Conservation (phyloP, 2,329 filamentous ascomycete genomes). For the Colletotrichum trifolii region DNA sequence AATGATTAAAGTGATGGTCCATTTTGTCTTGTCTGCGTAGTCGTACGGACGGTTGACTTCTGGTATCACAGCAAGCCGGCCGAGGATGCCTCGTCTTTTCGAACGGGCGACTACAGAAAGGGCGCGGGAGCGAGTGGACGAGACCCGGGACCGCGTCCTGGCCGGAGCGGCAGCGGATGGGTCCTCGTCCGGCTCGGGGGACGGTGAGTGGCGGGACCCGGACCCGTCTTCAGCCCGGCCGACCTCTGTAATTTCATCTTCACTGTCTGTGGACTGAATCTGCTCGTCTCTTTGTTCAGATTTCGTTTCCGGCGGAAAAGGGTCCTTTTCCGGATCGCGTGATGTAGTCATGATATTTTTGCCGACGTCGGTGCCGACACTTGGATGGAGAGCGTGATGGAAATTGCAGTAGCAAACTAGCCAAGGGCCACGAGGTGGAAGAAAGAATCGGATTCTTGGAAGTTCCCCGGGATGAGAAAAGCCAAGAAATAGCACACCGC, state of each 20-base stretch:
- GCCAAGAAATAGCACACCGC: conserved; percentile 10
- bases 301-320: conserved; percentile 24
- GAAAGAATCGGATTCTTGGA: background rate
- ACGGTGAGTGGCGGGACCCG: conserved; percentile 19
- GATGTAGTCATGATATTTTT: conserved; percentile 8
- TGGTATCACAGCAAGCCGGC: conserved; percentile 76
- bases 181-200: conserved; percentile 5
- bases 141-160: conserved; percentile 46
- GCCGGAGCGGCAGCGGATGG: conserved; percentile 28
- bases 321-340: conserved; percentile 34
- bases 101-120: conserved; percentile 55
- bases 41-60: conserved; percentile 82
- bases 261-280: conserved; percentile 30
- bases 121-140: conserved; percentile 52
- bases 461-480: conserved; percentile 1
- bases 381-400: background rate
- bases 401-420: background rate
- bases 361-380: conserved; percentile 32
- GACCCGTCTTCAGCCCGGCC: conserved; percentile 12
- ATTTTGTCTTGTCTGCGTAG: conserved; percentile 81
- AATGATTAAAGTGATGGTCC: conserved; percentile 83
- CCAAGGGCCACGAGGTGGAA: background rate
- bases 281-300: conserved; percentile 8
- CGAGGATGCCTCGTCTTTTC: conserved; percentile 77
- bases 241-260: conserved; percentile 26